Conservation (phyloP, 2,329 filamentous ascomycete species). For the Penicillium glabrum region DNA sequence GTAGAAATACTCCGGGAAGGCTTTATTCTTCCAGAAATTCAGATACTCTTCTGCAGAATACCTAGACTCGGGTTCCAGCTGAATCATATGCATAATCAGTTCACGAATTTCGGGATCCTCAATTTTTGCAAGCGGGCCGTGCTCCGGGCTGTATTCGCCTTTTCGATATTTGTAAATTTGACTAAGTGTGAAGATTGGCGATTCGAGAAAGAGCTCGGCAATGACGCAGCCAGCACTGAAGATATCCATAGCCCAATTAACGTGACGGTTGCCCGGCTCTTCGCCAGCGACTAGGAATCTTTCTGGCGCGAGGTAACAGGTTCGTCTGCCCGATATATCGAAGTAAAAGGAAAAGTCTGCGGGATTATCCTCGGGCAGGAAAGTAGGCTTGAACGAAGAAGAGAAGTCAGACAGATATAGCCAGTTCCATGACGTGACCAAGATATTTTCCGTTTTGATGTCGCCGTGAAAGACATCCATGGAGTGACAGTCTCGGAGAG, state of each 20-base stretch:
- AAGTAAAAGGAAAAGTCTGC: conserved; percentile 98
- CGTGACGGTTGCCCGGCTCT: conserved; percentile 61
- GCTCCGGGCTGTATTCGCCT: conserved; percentile 85
- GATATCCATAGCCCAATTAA: conserved; percentile 96
- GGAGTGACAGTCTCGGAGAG: conserved; percentile 85
- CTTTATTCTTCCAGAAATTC: conserved; percentile 85
- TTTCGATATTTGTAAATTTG: conserved; percentile 93
- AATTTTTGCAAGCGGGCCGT: conserved; percentile 79
- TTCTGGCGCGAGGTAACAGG: conserved; percentile 94
- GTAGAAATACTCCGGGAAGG: conserved; percentile 96
- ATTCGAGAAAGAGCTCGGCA: conserved; percentile 90
- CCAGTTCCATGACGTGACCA: conserved; percentile 99
- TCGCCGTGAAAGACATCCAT: conserved; percentile 92
- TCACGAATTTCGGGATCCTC: conserved; percentile 83
- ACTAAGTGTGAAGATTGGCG: conserved; percentile 95
- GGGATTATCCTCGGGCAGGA: conserved; percentile 92
- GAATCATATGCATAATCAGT: conserved; percentile 94
- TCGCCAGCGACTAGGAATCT: conserved; percentile 75
- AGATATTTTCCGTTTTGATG: conserved; percentile 95
- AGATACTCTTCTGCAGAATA: conserved; percentile 94
- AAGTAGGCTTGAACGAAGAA: conserved; percentile 89
- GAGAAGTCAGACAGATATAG: conserved; percentile 97
- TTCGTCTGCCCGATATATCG: conserved; percentile 84
- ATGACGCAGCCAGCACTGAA: conserved; percentile 97
- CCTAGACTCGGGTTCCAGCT: conserved; percentile 84